Base-by-base conservation (phyloP, 2,329 filamentous ascomycete genomes). In the Verticillium albo-atrum region DNA sequence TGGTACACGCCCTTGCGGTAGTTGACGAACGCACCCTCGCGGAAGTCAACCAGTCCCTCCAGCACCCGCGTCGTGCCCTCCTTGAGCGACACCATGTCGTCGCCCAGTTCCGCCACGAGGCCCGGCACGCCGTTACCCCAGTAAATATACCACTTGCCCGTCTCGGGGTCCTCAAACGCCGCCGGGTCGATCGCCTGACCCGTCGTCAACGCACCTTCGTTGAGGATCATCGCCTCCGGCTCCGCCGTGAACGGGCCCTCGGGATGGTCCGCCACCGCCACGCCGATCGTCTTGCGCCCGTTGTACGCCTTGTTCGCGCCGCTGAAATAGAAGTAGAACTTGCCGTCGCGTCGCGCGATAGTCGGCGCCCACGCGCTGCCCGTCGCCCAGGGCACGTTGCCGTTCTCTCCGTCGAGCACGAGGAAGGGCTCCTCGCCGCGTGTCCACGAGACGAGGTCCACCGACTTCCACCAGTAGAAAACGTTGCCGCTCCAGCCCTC, bases 301-400 rank as follows among this genome's bases (percentile, higher is more conserved):
- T 55, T 55, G 61, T 81, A 72, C 0, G 82, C 82, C 0, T 85
- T 83, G 50, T 78, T 78, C 17, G 80, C 69, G 0, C 79, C 79
- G 37, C 74, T 80, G 70, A 87, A 88, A 71, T 86, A 88, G 28
- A 89, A 82, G 65, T 86, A 88, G 71, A 83, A 89, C 71, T 85
- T 86, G 0, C 83, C 84, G 60, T 83, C 75, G 55, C 82, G 83
- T 55, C 75, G 72, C 1, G 83, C 83, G 2, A 87, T 86, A 56
- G 86, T 85, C 0, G 87, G 87, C 0, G 86, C 86, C 86, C 87
- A 89, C 3, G 87, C 81, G 65, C 88, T 87, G 61, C 87, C 87
- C 1, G 77, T 80, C 0, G 84, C 85, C 87, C 87, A 89, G 2
- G 85, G 84, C 1, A 89, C 79, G 59, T 87, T 80, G 12, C 78